Evolutionary conservation across 495 filamentous ascomycete genomes (phyloP), one percentile per base, ranked within the genome.

Genomic region (Aspergillus heteromorphus): DNA sequence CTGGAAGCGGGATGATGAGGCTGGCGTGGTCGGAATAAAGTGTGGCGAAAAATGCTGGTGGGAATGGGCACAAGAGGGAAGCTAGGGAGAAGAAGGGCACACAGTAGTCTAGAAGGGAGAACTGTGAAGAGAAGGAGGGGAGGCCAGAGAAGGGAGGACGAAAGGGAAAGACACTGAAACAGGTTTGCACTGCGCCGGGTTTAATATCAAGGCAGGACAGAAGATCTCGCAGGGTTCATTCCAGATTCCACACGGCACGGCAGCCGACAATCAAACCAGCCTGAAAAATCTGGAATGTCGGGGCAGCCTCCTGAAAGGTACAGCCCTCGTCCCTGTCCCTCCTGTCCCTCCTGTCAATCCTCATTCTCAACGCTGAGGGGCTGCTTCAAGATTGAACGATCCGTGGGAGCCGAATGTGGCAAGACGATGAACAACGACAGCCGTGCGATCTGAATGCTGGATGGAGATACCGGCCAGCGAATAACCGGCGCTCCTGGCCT

Each of bases 141-240:
- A 31, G 25, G 29, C 41, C 47, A 41, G 19, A n/a, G 38, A 45
- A 51, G 38, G 20, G 40, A 10, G 43, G 48, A 19, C 10, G n/a
- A 20, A 13, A 16, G 17, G 9, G 40, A 20, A 20, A 14, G 36
- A 38, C 9, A 49, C 43, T 48, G 43, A 54, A 54, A 54, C 42
- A 38, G 29, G 31, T 27, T 48, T 40, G 34, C 14, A 51, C 25
- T 25, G 25, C 4, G 18, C 27, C 23, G 17, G 25, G 27, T 43
- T 54, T 54, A 54, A 47, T 54, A 40, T 54, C 29, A 34, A 48
- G 51, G 51, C 51, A 31, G 51, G 25, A 20, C 43, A 11, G 29
- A 36, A 16, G 27, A 19, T 29, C 4, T 27, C 21, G 43, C 14
- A 25, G 20, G 43, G 42, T 10, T 25, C 7, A 25, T 25, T 45